Evolutionary conservation across 2,329 filamentous ascomycete species (phyloP).

Genomic region (Sclerotinia trifoliorum): DNA sequence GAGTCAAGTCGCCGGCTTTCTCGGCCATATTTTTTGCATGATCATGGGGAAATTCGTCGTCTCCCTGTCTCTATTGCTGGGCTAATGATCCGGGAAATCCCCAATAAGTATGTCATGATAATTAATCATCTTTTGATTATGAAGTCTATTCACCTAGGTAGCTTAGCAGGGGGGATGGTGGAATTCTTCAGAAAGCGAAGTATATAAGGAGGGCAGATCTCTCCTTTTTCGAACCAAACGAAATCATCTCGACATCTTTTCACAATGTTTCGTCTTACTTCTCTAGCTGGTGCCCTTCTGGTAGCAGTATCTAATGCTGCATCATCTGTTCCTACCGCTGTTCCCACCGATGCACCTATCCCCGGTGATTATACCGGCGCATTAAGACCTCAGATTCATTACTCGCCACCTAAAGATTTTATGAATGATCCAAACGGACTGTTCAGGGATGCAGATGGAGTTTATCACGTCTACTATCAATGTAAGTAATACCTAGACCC

Average conservation of each 20-base stretch:
- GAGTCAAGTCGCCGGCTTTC: constrained; percentile 20
- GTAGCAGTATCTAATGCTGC: constrained; percentile 25
- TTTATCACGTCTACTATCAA: constrained; percentile 66
- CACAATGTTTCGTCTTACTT: constrained; percentile 12
- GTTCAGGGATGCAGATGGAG: constrained; percentile 55
- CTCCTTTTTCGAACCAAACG: background rate
- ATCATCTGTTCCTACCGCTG: constrained; percentile 24
- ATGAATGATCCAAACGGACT: constrained; percentile 67
- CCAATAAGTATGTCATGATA: background rate
- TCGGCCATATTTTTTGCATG: constrained; percentile 25
- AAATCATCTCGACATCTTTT: background rate
- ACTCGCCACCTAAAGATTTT: constrained; percentile 52
- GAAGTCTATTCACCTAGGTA: background rate
- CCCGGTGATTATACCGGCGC: constrained; percentile 33
- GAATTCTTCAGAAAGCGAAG: no score
- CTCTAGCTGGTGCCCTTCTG: constrained; percentile 24
- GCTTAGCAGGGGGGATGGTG: background rate
- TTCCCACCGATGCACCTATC: constrained; percentile 31
- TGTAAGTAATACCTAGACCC: constrained; percentile 40
- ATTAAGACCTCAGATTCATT: constrained; percentile 53
- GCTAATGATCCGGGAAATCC: background rate
- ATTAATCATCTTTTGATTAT: background rate
- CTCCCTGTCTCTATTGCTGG: background rate
- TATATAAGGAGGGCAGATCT: constrained; percentile 5
- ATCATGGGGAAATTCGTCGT: background rate